Base-by-base conservation (phyloP, 345 rosid species). In the Syzygium oleosum region DNA sequence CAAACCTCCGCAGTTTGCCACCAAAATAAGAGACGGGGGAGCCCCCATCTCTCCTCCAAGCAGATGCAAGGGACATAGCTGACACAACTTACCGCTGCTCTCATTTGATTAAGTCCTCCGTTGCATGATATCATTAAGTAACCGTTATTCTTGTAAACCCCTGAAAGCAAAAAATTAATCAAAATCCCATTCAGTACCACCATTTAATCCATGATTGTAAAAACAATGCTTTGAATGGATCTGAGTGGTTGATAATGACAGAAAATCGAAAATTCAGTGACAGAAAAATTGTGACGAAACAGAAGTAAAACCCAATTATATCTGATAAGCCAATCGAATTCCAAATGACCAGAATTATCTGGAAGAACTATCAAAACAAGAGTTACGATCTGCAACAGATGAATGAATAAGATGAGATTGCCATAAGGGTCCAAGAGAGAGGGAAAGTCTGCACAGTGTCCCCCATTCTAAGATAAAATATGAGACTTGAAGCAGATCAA, bases 81-180 rank as follows among this genome's bases (percentile, higher is more conserved):
- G 9, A 56, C 27, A 84, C 5, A 17, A 58, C 88, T 84, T 86
- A 90, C 91, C 38, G 88, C 91, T 9, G 88, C 85, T 90, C 91
- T 77, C 90, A 90, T 90, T 85, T 90, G 91, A 80, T 90, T 90
- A 56, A 90, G 89, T 88, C 91, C 91, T 88, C 91, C 91, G 21
- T 90, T 90, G 87, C 91, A 90, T 46, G 89, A 88, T 78, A 90
- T 79, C 87, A 90, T 86, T 46, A 90, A 84, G 87, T 90, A 90
- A 49, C 90, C 91, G 41, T 90, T 90, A 53, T 88, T 90, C 88
- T 78, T 85, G 84, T 90, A 88, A 51, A 88, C 85, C 86, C 91
- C 91, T 90, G 90, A 53, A 6, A 51, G 89, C 27, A 29, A 68
- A 68, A 34, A 34, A 68, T 5, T 21, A 68, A 68, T 68, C 46